Base-by-base conservation (phyloP, 495 filamentous ascomycete genomes). In the Schizothecium vesticola region DNA sequence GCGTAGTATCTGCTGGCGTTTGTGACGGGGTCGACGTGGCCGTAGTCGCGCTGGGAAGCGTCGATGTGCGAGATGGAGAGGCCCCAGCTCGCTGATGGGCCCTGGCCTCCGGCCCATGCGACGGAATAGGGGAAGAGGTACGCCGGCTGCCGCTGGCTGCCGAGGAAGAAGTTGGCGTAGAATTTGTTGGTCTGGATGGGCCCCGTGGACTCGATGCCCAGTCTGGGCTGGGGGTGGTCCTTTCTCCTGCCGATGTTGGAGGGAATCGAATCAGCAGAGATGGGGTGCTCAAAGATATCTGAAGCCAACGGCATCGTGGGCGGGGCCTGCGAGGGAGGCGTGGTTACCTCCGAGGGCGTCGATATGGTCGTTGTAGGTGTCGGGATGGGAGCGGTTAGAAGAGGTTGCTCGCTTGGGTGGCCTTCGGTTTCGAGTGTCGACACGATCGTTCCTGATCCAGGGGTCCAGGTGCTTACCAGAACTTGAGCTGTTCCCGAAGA, bases 121-220 rank as follows among this genome's bases (percentile, higher is more conserved):
- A 97, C 70, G 0, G 90, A 89, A 76, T 97, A 99, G 11, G 95
- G 95, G 75, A 96, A 89, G 2, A 92, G 91, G 83, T 91, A 97
- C 0, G 88, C 85, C 1, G 88, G 83, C 51, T 86, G 84, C 4
- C 80, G 85, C 76, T 96, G 93, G 59, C 78, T 85, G 3, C 89
- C 92, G 3, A 97, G 80, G 73, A 94, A 95, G 70, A 97, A 88
- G 61, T 96, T 96, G 63, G 88, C 88, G 73, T 97, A 97, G 77
- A 97, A 99, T 72, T 97, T 97, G 75, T 97, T 96, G 13, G 93
- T 95, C 62, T 86, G 80, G 69, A 92, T 84, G 0, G 90, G 90
- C 1, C 72, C 77, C 3, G 78, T 76, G 22, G 86, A 79, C 61
- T 57, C 67, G 66, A 81, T 80, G 26, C 78, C 80, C 19, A 76